phyloP scores from a whole-genome alignment of 257 asterid species.

The Solanum acaule region DNA sequence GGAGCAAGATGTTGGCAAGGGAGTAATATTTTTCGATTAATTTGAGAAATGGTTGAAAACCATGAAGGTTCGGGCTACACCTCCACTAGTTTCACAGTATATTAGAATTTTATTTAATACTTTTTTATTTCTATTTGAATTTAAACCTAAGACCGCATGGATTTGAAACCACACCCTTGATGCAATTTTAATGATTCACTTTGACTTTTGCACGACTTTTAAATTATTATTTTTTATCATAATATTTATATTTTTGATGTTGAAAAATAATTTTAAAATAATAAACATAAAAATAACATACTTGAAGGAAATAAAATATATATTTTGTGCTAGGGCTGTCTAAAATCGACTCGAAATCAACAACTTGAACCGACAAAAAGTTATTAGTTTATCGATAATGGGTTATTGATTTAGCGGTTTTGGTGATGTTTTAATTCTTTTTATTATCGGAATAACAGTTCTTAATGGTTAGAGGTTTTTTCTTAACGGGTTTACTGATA shows the following conservation, averaged over 20 bases:
- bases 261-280: background rate
- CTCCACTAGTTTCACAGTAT: too few relatives aligned
- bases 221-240: too few relatives aligned
- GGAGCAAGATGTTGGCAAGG: background rate
- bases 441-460: too few relatives aligned
- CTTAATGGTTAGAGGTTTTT: too few relatives aligned
- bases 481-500: fast-evolving
- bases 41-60: background rate
- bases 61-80: fast-evolving
- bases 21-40: background rate
- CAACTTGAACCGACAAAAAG: too few relatives aligned
- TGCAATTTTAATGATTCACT: too few relatives aligned
- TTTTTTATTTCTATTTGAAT: fast-evolving
- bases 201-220: background rate
- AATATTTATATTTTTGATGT: too few relatives aligned
- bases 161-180: background rate
- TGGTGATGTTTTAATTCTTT: too few relatives aligned
- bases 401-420: too few relatives aligned
- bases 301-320: background rate
- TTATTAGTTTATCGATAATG: too few relatives aligned
- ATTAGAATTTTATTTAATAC: fast-evolving
- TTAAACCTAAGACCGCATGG: background rate
- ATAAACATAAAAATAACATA: background rate
- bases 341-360: too few relatives aligned
- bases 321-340: too few relatives aligned